These are phyloP conservation scores for Nakaseomyces bracarensis DNA, from an alignment of 1,139 yeast species.

Conservation along the genomic window DNA sequence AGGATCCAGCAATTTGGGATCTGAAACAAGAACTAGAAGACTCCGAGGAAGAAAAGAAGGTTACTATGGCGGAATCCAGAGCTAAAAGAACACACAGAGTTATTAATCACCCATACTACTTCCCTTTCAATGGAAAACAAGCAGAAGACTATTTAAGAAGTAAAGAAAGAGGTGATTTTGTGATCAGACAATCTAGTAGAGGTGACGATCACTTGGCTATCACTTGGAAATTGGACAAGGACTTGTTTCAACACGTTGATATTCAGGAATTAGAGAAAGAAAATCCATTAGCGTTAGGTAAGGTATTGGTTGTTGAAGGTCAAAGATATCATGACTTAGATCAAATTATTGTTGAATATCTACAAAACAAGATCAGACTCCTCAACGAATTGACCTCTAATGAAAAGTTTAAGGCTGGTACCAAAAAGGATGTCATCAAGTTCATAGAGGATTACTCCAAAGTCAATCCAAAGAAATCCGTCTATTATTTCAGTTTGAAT, in stretches of 20 bases:
- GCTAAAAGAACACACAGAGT: slow-evolving; percentile 58
- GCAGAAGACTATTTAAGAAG: slow-evolving; percentile 93
- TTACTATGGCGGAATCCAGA: slow-evolving; percentile 41
- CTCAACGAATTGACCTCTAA: slow-evolving; percentile 77
- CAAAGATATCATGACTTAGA: slow-evolving; percentile 77
- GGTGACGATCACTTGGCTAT: slow-evolving; percentile 84
- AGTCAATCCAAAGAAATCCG: slow-evolving; percentile 86
- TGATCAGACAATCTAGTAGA: slow-evolving; percentile 87
- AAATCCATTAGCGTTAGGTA: slow-evolving; percentile 55
- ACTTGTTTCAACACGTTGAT: slow-evolving; percentile 83
- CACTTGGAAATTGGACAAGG: slow-evolving; percentile 94
- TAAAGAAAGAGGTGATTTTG: slow-evolving; percentile 82
- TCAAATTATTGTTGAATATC: slow-evolving; percentile 82
- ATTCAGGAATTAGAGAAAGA: slow-evolving; percentile 66
- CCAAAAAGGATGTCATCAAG: slow-evolving; percentile 69
- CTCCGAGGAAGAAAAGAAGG: slow-evolving; percentile 46
- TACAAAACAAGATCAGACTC: slow-evolving; percentile 75
- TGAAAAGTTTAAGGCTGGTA: slow-evolving; percentile 84
- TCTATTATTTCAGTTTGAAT: slow-evolving; percentile 86
- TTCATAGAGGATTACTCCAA: slow-evolving; percentile 85
- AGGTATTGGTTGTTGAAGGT: slow-evolving; percentile 57
- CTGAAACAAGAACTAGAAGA: slow-evolving; percentile 68
- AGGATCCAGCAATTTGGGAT: slow-evolving; percentile 73
- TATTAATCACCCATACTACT: slow-evolving; percentile 87
- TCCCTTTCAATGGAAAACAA: slow-evolving; percentile 71